These are phyloP conservation scores for Cercis canadensis DNA, from an alignment of 306 rosid species.

Conservation along the genomic window DNA sequence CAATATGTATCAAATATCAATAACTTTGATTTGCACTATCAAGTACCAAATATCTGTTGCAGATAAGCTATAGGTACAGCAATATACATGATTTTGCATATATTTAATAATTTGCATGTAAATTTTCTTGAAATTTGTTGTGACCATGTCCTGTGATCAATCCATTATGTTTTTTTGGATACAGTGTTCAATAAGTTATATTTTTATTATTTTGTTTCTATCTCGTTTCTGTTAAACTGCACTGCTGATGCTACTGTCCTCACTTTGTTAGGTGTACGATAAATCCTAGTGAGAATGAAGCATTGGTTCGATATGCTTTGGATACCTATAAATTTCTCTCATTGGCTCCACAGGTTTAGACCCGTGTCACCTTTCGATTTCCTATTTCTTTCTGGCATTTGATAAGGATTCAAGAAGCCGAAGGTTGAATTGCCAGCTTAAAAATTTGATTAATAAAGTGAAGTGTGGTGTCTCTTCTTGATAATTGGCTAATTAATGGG, in stretches of 20 bases:
- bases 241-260: conserved; percentile 7
- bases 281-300: conserved; percentile 99
- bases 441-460: conserved; percentile 20
- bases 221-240: conserved; percentile 31
- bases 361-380: conserved; percentile 14
- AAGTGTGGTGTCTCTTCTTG: conserved; percentile 17
- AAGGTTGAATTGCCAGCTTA: conserved; percentile 6
- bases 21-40: too few relatives aligned
- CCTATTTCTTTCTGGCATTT: neutral
- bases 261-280: conserved; percentile 72
- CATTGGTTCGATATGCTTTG: conserved; percentile 90
- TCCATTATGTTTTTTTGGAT: neutral
- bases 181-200: neutral
- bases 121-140: conserved; percentile 1
- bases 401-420: conserved; percentile 31
- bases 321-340: conserved; percentile 79
- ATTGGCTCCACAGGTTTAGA: conserved; percentile 83
- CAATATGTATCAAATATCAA: neutral
- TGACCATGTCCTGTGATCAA: neutral
- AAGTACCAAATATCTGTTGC: too few relatives aligned
- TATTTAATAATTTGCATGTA: too few relatives aligned
- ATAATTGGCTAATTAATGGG: neutral
- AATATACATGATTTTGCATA: too few relatives aligned
- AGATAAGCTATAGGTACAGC: too few relatives aligned
- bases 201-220: neutral